Conservation (phyloP, 1,284 basidiomycete genomes). For the Boletus semigastroideus region DNA sequence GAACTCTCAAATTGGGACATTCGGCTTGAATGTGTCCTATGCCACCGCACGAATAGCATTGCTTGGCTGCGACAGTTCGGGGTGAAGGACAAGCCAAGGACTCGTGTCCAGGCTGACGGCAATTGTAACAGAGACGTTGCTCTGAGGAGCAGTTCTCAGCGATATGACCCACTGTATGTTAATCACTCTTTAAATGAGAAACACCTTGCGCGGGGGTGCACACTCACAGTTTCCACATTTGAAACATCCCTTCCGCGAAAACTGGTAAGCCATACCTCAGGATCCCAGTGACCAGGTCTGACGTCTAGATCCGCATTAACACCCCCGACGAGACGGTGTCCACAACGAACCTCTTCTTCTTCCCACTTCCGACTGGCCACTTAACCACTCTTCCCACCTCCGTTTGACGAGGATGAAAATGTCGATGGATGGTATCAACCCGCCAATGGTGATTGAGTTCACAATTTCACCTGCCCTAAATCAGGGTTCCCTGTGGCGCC, state of each 20-base stretch:
- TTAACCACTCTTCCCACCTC: slow-evolving; percentile 44
- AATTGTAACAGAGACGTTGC: slow-evolving; percentile 90
- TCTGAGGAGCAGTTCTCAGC: slow-evolving; percentile 88
- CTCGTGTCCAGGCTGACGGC: slow-evolving; percentile 87
- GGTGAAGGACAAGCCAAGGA: slow-evolving; percentile 85
- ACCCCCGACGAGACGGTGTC: neutral
- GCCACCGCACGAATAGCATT: slow-evolving; percentile 73
- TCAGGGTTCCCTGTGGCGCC: slow-evolving; percentile 32
- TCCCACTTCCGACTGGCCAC: slow-evolving; percentile 45
- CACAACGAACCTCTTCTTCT: slow-evolving; percentile 38
- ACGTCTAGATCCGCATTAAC: slow-evolving; percentile 16
- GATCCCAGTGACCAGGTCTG: slow-evolving; percentile 25
- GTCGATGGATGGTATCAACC: slow-evolving; percentile 33
- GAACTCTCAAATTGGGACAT: slow-evolving; percentile 79
- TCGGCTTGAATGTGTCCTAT: slow-evolving; percentile 79
- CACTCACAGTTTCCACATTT: slow-evolving; percentile 81
- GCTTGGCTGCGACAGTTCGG: slow-evolving; percentile 56
- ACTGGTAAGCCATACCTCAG: slow-evolving; percentile 69
- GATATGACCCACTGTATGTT: slow-evolving; percentile 77
- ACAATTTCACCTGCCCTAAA: slow-evolving; percentile 36
- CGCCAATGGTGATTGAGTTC: slow-evolving; percentile 20
- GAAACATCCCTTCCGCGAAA: slow-evolving; percentile 82
- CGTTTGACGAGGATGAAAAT: slow-evolving; percentile 41
- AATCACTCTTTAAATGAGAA: slow-evolving; percentile 19
- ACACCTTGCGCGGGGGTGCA: slow-evolving; percentile 15